Evolutionary conservation across 1,139 yeast species (phyloP).

Genomic region (Nematodospora anomalae): DNA sequence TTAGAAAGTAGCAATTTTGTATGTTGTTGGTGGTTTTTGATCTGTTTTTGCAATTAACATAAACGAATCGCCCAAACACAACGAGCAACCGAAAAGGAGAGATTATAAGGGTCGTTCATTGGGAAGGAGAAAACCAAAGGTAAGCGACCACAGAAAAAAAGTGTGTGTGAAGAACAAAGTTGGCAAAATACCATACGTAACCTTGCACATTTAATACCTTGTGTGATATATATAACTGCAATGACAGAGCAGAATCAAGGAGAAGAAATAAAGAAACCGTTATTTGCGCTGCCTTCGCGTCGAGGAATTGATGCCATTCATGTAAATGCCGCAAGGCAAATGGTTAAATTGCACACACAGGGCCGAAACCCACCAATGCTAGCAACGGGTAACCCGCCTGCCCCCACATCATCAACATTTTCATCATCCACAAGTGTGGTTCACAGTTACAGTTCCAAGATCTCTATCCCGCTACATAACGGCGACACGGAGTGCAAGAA

Average conservation of each 20-base stretch:
- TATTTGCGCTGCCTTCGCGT: slow-evolving; percentile 9
- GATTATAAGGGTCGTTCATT: no score
- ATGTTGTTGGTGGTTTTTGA: no score
- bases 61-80: no score
- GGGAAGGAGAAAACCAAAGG: no score
- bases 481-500: slow-evolving; percentile 34
- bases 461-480: slow-evolving; percentile 11
- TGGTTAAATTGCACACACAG: slow-evolving; percentile 48
- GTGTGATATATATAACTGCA: no score
- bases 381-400: slow-evolving; percentile 8
- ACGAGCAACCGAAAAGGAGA: no score
- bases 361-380: slow-evolving; percentile 33
- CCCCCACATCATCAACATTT: slow-evolving; percentile 2
- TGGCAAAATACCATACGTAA: no score
- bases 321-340: slow-evolving; percentile 62
- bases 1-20: neutral
- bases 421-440: no score
- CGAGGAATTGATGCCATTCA: slow-evolving; percentile 55
- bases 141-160: no score
- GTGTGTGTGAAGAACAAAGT: no score
- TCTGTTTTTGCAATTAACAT: no score
- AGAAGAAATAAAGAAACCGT: slow-evolving; percentile 1
- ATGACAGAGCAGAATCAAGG: slow-evolving; percentile 3
- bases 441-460: slow-evolving; percentile 4
- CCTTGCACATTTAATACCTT: no score